Evolutionary conservation across 805 yeast genomes (phyloP).

Genomic region (Yamadazyma kitorensis): DNA sequence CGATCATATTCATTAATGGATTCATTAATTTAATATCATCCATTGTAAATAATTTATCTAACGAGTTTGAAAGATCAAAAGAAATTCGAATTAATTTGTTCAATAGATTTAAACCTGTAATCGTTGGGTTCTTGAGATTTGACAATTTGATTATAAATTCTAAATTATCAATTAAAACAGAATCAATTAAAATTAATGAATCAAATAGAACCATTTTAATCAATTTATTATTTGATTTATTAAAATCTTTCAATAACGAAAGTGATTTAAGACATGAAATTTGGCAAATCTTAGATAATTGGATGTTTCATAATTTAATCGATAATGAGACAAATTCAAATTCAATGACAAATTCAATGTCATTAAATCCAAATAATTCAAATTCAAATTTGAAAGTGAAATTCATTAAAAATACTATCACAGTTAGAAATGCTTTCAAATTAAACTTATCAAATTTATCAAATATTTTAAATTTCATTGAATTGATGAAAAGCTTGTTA

Average conservation of each 20-base stretch:
- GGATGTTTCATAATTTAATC: constrained; percentile 51
- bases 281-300: constrained; percentile 69
- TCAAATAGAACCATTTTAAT: constrained; percentile 34
- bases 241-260: constrained; percentile 44
- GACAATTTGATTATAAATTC: constrained; percentile 32
- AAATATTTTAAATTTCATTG: constrained; percentile 58
- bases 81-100: constrained; percentile 28
- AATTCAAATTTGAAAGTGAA: constrained; percentile 5
- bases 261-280: constrained; percentile 45
- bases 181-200: constrained; percentile 22
- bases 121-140: constrained; percentile 34
- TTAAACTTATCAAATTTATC: constrained; percentile 47
- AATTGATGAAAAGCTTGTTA: constrained; percentile 48
- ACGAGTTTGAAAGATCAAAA: constrained; percentile 20
- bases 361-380: background rate
- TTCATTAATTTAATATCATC: constrained; percentile 60
- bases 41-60: constrained; percentile 27
- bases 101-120: constrained; percentile 31
- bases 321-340: constrained; percentile 2
- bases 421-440: constrained; percentile 26
- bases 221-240: constrained; percentile 46
- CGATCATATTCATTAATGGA: constrained; percentile 69
- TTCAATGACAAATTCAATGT: background rate
- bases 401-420: constrained; percentile 7
- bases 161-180: constrained; percentile 5